These are phyloP conservation scores for Yamadazyma laniorum DNA, from an alignment of 805 yeast species.

Conservation along the genomic window DNA sequence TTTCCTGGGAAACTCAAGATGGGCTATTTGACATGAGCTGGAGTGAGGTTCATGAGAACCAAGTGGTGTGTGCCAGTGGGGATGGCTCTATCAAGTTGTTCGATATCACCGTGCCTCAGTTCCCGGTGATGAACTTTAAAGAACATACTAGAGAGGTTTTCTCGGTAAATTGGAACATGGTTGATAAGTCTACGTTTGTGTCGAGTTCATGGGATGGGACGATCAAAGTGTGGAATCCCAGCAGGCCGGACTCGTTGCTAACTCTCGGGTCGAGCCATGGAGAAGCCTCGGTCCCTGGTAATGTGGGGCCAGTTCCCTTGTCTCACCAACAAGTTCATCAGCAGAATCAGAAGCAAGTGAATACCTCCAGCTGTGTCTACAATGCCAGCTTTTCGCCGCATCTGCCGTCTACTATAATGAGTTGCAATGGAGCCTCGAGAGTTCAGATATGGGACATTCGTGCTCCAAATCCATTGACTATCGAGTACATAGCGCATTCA, in stretches of 20 bases:
- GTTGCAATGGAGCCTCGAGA: slow-evolving; percentile 72
- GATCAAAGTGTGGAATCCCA: slow-evolving; percentile 75
- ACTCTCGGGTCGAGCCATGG: slow-evolving; percentile 42
- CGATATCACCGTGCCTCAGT: slow-evolving; percentile 64
- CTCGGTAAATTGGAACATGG: slow-evolving; percentile 69
- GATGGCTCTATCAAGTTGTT: slow-evolving; percentile 86
- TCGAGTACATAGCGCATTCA: slow-evolving; percentile 67
- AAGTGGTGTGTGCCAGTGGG: slow-evolving; percentile 77
- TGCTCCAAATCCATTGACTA: slow-evolving; percentile 55
- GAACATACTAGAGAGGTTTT: slow-evolving; percentile 81
- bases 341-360: slow-evolving; percentile 25
- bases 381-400: slow-evolving; percentile 84
- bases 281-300: slow-evolving; percentile 35
- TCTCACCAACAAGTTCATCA: slow-evolving; percentile 38
- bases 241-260: slow-evolving; percentile 51
- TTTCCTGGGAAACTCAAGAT: slow-evolving; percentile 85
- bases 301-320: slow-evolving; percentile 23
- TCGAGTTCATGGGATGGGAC: slow-evolving; percentile 93
- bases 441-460: slow-evolving; percentile 83
- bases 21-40: slow-evolving; percentile 85
- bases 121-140: slow-evolving; percentile 69
- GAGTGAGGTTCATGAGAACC: slow-evolving; percentile 91
- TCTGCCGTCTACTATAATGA: slow-evolving; percentile 63
- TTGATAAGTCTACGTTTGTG: slow-evolving; percentile 65
- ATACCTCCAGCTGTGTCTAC: slow-evolving; percentile 64